A percentile compares a stretch with the other conserved stretches of the same genome.
These are phyloP conservation scores for Arthrobotrys sinensis DNA, from an alignment of 2,329 filamentous ascomycete species.

Conservation along the genomic window DNA sequence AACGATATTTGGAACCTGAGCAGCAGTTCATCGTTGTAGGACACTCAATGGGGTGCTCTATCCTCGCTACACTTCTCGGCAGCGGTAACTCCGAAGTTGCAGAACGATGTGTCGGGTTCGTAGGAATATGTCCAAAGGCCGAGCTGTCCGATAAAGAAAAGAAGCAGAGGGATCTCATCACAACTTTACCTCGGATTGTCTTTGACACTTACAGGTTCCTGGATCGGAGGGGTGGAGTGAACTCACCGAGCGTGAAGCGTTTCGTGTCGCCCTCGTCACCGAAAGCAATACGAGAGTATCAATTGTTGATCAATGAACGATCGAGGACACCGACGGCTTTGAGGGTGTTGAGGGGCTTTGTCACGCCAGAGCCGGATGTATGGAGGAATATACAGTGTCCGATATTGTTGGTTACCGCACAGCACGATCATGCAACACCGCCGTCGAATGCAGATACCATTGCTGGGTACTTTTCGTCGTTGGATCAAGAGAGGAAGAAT, in stretches of 20 bases:
- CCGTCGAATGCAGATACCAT: constrained; percentile 80
- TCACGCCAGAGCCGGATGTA: constrained; percentile 75
- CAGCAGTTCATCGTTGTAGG: constrained; percentile 86
- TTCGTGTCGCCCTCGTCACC: constrained; percentile 81
- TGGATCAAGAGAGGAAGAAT: constrained; percentile 44
- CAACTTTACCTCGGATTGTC: constrained; percentile 76
- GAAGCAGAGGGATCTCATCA: constrained; percentile 61
- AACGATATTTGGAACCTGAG: constrained; percentile 75
- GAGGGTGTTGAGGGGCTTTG: constrained; percentile 80
- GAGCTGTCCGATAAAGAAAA: constrained; percentile 74
- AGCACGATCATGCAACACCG: constrained; percentile 83
- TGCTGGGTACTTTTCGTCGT: constrained; percentile 64
- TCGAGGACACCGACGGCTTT: constrained; percentile 86
- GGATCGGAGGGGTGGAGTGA: constrained; percentile 82
- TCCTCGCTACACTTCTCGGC: constrained; percentile 74
- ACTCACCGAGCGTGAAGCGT: constrained; percentile 83
- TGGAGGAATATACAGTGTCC: constrained; percentile 83
- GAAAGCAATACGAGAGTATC: constrained; percentile 76
- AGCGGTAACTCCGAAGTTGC: constrained; percentile 39
- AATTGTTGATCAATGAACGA: constrained; percentile 83
- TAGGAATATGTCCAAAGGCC: constrained; percentile 85
- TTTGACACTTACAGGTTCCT: constrained; percentile 84
- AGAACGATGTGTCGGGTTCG: constrained; percentile 73
- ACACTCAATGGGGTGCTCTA: constrained; percentile 90
- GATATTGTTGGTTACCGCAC: constrained; percentile 83